Evolutionary conservation across 306 rosid species (phyloP), one percentile per base, ranked within the genome.

Genomic region (Fragaria nilgerrensis): DNA sequence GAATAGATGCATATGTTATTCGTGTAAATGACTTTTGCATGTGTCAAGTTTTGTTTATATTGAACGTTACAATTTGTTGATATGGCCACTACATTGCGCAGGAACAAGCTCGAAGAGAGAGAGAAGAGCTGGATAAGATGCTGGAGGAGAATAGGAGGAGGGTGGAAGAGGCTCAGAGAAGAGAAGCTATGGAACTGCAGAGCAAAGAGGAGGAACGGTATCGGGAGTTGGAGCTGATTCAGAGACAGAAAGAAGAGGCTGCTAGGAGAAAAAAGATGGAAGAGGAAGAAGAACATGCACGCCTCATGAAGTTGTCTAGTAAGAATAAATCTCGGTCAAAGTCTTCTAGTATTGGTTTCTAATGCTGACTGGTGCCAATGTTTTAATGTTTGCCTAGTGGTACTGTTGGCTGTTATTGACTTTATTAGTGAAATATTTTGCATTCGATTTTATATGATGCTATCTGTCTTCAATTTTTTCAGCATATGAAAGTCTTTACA

Each of bases 41-140:
- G 12, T 48, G 3, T 43, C 9, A 34, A 49, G 19, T 71, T 43
- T 25, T 19, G 8, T 8, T 53, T 73, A 53, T 55, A 34, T 29
- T 29, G n/a, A 66, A 29, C 62, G 9, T 27, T n/a, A 27, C 4
- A 32, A 13, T 44, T 5, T 7, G 11, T 78, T 78, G 41, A 79
- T 79, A 56, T 67, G 74, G 56, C 80, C 56, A 23, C 63, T 49
- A 65, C 43, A 68, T 73, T n/a, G 39, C 67, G 43, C 75, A 93
- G 98, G 94, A 89, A 79, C 94, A 88, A 85, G 90, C 91, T 72
- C 91, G 93, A 8, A 93, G 80, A 78, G 98, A 93, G 83, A 88
- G 96, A 79, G 98, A 93, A 72, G 98, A 93, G 86, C 86, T 93
- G 53, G 98, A 93, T 77, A 89, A 82, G 84, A 93, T 93, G 98